Base-by-base conservation (phyloP, 78 protist species). In the Dictyostelium citrinum region DNA sequence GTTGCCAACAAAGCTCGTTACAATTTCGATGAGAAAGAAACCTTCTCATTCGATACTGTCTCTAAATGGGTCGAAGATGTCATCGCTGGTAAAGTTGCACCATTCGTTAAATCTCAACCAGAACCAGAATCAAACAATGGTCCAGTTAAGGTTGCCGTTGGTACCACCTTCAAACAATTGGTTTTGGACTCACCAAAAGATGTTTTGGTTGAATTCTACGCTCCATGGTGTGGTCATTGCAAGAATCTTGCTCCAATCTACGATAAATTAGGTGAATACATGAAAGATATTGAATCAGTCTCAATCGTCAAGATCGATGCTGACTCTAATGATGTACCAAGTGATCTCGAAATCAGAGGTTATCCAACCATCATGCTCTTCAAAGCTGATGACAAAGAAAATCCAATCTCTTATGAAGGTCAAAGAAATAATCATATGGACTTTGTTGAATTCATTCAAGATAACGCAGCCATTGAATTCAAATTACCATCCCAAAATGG, bases 221-320 rank as follows among this genome's bases (percentile, higher is more conserved):
- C 98, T 20, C 98, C 98, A 80, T 90, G 97, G 97, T 95, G 97
- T 39, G 97, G 97, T 67, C 97, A 95, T 90, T 95, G 97, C 90
- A 95, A 95, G 88, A 83, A 45, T 58, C 72, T 95, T 22, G 97
- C 84, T 17, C 97, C 97, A 82, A 82, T 82, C 90, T 96, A 81
- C 82, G 96, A 97, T 72, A 20, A 93, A 77, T 91, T 96, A 8
- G 98, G 97, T 29, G 82, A 37, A 22, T 78, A 67, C 85, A 1
- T 88, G 14, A 55, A 68, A 75, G 85, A 70, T 9, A 58, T 75
- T n/a, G 14, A 55, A 71, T 31, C 31, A 9, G 96, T 97, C 24
- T 91, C 93, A 82, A 95, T 98, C 46, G 98, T 98, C 29, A 96
- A 97, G 90, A 55, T 97, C 37, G 98, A 98, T 77, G 96, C 96